A percentile compares a stretch with the other conserved stretches of the same genome.
Conservation (phyloP, 139 green algal species). For the Chlamydomonas schloesseri region DNA sequence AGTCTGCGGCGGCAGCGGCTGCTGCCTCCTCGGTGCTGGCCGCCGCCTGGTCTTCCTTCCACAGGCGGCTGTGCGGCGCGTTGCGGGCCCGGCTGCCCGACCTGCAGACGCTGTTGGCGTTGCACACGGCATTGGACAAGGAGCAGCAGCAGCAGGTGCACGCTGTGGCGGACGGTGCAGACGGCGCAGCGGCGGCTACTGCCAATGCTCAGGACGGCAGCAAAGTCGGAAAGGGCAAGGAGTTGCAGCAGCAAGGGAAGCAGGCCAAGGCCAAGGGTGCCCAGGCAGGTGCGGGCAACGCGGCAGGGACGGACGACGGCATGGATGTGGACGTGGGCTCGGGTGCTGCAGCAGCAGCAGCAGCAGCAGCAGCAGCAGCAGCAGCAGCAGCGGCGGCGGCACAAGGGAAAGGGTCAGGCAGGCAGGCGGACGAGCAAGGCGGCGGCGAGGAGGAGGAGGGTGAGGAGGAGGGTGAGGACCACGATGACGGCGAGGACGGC, state of each 20-base stretch:
- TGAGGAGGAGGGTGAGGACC: background rate
- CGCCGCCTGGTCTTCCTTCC: constrained; percentile 17
- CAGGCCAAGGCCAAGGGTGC: too few relatives aligned
- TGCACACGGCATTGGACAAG: constrained; percentile 40
- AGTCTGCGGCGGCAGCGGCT: background rate
- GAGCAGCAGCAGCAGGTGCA: background rate
- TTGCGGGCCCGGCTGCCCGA: constrained; percentile 59
- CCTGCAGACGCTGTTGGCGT: constrained; percentile 57
- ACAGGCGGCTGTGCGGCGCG: constrained; percentile 7
- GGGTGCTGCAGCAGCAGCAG: too few relatives aligned
- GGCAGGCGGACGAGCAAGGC: too few relatives aligned
- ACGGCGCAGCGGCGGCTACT: background rate
- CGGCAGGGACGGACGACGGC: background rate
- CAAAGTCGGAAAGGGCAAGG: background rate
- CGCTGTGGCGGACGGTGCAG: background rate
- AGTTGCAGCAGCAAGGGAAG: too few relatives aligned
- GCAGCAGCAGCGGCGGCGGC: too few relatives aligned
- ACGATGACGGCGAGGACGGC: background rate
- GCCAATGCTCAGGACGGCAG: background rate
- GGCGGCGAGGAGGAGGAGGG: background rate
- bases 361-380: too few relatives aligned
- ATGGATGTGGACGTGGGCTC: background rate
- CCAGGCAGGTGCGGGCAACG: too few relatives aligned
- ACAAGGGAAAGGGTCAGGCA: too few relatives aligned
- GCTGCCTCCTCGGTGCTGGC: background rate